Base-by-base conservation (phyloP, 2,329 filamentous ascomycete genomes). In the Sporothrix brasiliensis region DNA sequence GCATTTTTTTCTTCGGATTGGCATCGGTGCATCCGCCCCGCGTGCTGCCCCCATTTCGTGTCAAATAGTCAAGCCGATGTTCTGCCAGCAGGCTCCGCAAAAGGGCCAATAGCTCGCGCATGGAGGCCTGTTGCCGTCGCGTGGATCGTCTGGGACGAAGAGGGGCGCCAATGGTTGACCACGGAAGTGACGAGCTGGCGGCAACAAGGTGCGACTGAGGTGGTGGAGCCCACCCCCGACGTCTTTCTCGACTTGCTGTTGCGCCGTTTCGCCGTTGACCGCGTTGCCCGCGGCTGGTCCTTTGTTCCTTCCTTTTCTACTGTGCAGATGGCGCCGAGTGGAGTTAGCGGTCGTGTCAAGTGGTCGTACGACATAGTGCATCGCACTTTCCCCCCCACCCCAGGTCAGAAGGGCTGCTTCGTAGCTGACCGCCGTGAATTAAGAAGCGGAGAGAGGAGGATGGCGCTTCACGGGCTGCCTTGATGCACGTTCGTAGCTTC, bases 291-390 rank as follows among this genome's bases (percentile, higher is more conserved):
- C 19, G 16, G 63, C 13, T 50, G 10, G 49, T 54, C 65, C 65
- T 67, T 67, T 67, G 65, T 67, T 47, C 65, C 65, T 67, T 54
- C 65, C 49, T 41, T 41, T 41, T n/a, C 5, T 16, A 13, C 39
- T 39, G 39, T 47, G 39, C 30, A 58, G 10, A 58, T 39, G 54
- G 56, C n/a, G 34, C 56, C 56, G 52, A 24, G 52, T 54, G 52
- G 52, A 30, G 24, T 30, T 54, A 9, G 52, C 24, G 24, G 52
- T 54, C 52, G 24, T 56, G 53, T 56, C n/a, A 56, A 34, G 27
- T 56, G 27, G 27, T 56, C 27, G 53, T 56, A 34, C 34, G 2
- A 34, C 53, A 27, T n/a, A 56, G 53, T 56, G 27, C 53, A 27
- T 56, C 14, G 53, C 11, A 24, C 39, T 34, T 34, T 44, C 44